These are phyloP conservation scores for Dendrobium huoshanense DNA, from an alignment of 106 monocot species.

Conservation along the genomic window DNA sequence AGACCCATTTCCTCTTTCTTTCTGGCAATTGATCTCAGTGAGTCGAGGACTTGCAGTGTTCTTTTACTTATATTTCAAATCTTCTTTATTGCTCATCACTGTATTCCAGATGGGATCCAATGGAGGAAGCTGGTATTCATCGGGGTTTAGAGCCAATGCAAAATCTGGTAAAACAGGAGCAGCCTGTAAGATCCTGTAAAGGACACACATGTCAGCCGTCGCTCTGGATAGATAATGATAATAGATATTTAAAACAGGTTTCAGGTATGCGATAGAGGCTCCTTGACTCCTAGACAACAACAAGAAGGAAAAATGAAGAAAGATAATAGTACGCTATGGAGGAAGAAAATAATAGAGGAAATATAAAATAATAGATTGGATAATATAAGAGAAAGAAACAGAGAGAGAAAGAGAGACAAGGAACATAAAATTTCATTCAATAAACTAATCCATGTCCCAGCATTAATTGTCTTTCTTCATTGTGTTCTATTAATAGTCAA, in stretches of 20 bases:
- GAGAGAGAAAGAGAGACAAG: too few relatives aligned
- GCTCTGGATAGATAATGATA: neutral
- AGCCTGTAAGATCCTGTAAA: constrained; percentile 41
- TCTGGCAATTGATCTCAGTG: neutral
- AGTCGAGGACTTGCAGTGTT: too few relatives aligned
- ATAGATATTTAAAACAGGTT: neutral
- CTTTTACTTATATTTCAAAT: neutral
- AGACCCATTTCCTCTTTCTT: neutral
- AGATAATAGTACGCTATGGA: neutral
- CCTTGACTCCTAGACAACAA: neutral
- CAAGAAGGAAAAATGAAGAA: neutral
- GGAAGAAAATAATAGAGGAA: too few relatives aligned
- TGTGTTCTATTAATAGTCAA: too few relatives aligned
- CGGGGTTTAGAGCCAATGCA: constrained; percentile 52
- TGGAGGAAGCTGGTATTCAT: constrained; percentile 69
- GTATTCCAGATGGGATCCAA: constrained; percentile 48
- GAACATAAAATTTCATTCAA: too few relatives aligned
- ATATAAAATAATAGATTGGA: too few relatives aligned
- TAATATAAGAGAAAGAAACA: too few relatives aligned
- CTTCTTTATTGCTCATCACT: neutral
- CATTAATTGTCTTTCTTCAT: too few relatives aligned
- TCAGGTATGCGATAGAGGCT: neutral
- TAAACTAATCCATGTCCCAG: too few relatives aligned
- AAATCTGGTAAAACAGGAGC: constrained; percentile 44
- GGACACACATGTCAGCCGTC: neutral